Conservation (phyloP, 2,329 filamentous ascomycete genomes). For the Purpureocillium takamizusanense region DNA sequence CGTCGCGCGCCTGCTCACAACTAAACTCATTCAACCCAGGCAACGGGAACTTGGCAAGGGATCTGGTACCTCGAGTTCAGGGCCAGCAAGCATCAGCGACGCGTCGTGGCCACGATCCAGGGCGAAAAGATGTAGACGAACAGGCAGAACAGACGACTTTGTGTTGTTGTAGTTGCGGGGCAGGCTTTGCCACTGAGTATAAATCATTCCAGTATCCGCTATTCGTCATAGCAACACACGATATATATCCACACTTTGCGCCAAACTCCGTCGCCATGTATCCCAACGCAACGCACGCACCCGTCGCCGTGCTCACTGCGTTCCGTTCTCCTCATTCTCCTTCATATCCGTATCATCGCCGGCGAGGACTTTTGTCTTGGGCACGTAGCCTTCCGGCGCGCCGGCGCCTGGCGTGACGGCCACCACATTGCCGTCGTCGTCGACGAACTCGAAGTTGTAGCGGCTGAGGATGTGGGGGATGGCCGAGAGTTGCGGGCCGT, state of each 20-base stretch:
- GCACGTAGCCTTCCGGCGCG: slow-evolving; percentile 46
- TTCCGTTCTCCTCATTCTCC: slow-evolving; percentile 40
- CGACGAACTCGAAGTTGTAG: slow-evolving; percentile 96
- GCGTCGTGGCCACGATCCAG: slow-evolving; percentile 87
- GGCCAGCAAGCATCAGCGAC: slow-evolving; percentile 63
- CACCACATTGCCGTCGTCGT: slow-evolving; percentile 83
- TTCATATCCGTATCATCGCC: slow-evolving; percentile 55
- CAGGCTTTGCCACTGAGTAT: too few relatives aligned
- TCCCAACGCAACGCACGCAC: slow-evolving; percentile 11
- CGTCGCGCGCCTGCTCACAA: too few relatives aligned
- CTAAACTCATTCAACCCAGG: slow-evolving; percentile 23
- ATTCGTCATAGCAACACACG: not conserved
- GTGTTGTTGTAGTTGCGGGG: too few relatives aligned
- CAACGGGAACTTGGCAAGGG: slow-evolving; percentile 68
- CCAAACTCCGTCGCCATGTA: slow-evolving; percentile 27
- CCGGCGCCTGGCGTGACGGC: slow-evolving; percentile 71
- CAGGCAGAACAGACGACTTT: too few relatives aligned
- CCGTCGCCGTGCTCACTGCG: slow-evolving; percentile 12
- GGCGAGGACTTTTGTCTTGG: slow-evolving; percentile 57
- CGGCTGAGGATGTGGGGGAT: slow-evolving; percentile 91
- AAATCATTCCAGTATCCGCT: not conserved
- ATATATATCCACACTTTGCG: slow-evolving; percentile 11
- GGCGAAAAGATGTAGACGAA: slow-evolving; percentile 51
- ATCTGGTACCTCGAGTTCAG: slow-evolving; percentile 96
- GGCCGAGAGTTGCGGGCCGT: slow-evolving; percentile 90